Conservation (phyloP, 495 filamentous ascomycete species). For the Amorphotheca resinae region DNA sequence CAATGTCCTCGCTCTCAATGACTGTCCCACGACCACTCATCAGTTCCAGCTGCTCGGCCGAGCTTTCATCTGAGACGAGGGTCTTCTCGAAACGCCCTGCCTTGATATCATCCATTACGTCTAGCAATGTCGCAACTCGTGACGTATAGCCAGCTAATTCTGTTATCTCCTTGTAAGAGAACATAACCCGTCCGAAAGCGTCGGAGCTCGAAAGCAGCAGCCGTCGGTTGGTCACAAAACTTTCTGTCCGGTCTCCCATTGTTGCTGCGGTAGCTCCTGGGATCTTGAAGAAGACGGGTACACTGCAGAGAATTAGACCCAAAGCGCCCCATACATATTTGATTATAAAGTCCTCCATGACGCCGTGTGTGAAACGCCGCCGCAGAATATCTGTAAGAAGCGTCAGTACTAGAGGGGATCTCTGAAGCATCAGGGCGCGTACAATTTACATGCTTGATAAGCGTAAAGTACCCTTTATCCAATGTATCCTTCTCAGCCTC, state of each 20-base stretch:
- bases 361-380: slow-evolving; percentile 80
- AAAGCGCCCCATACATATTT: slow-evolving; percentile 99
- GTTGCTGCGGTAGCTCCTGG: slow-evolving; percentile 60
- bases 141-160: slow-evolving; percentile 94
- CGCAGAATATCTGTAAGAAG: slow-evolving; percentile 53
- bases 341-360: slow-evolving; percentile 99
- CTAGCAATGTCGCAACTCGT: slow-evolving; percentile 73
- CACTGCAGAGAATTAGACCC: slow-evolving; percentile 84
- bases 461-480: slow-evolving; percentile 95
- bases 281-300: slow-evolving; percentile 90
- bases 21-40: slow-evolving; percentile 67
- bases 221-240: slow-evolving; percentile 87
- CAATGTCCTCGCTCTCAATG: slow-evolving; percentile 67
- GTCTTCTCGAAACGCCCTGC: slow-evolving; percentile 89
- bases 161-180: slow-evolving; percentile 92
- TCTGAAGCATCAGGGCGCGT: neutral
- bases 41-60: slow-evolving; percentile 63
- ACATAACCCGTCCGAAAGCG: slow-evolving; percentile 94
- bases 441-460: slow-evolving; percentile 96
- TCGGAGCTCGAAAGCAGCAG: slow-evolving; percentile 87
- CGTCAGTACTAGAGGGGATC: neutral
- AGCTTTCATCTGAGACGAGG: slow-evolving; percentile 75
- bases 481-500: slow-evolving; percentile 94
- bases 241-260: slow-evolving; percentile 87
- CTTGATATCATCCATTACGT: slow-evolving; percentile 90